Conservation (phyloP, 2,329 filamentous ascomycete species). For the Claviceps africana region DNA sequence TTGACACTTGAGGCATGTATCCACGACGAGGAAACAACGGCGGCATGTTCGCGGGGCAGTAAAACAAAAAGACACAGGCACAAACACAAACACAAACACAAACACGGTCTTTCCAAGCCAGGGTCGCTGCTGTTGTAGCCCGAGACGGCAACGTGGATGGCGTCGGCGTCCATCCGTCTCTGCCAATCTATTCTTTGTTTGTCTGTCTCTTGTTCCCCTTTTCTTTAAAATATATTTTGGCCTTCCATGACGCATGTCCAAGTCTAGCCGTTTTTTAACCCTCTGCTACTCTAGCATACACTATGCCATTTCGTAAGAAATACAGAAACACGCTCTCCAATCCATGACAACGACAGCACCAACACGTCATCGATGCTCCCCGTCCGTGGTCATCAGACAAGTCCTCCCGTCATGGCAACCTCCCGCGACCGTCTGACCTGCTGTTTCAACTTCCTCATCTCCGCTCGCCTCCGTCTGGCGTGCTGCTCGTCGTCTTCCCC, state of each 20-base stretch:
- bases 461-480: constrained; percentile 15
- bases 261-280: neutral
- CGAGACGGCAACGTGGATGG: no score
- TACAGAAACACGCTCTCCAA: neutral
- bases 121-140: no score
- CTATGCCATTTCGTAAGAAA: neutral
- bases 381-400: constrained; percentile 3
- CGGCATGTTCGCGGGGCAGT: neutral
- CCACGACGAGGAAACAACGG: neutral
- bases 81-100: no score
- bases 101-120: no score
- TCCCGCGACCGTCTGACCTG: constrained; percentile 22
- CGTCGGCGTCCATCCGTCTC: neutral
- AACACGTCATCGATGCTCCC: neutral
- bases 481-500: constrained; percentile 14
- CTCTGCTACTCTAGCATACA: constrained; percentile 3
- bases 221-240: no score
- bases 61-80: no score
- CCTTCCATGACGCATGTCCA: neutral
- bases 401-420: constrained; percentile 7
- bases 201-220: neutral
- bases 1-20: no score
- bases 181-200: neutral
- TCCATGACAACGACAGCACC: neutral
- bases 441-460: constrained; percentile 22